These are phyloP conservation scores for Neocatenulostroma microsporum DNA, from an alignment of 2,329 filamentous ascomycete genomes.

Conservation along the genomic window DNA sequence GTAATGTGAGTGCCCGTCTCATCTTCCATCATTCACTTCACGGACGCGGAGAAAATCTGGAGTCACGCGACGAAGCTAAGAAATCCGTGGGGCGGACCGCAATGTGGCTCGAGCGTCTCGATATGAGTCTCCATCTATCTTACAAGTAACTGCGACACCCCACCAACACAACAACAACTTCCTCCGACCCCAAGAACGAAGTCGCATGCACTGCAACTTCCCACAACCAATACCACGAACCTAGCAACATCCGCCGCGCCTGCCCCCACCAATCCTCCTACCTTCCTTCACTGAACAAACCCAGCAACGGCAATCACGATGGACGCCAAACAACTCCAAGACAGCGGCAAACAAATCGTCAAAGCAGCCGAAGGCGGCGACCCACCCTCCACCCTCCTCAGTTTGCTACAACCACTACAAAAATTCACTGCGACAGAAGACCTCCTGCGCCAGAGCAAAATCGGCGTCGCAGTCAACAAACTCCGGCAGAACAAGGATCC, in stretches of 20 bases:
- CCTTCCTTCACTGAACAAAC: neutral
- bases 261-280: neutral
- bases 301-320: constrained; percentile 43
- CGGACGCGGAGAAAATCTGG: too few relatives aligned
- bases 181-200: too few relatives aligned
- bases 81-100: too few relatives aligned
- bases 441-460: constrained; percentile 80
- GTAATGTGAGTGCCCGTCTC: neutral
- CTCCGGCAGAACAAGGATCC: constrained; percentile 70
- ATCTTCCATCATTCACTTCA: neutral
- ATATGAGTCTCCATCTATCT: too few relatives aligned
- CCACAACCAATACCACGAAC: too few relatives aligned
- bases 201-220: too few relatives aligned
- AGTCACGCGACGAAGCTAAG: too few relatives aligned
- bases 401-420: constrained; percentile 70
- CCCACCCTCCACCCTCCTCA: constrained; percentile 61
- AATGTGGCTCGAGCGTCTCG: too few relatives aligned
- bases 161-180: too few relatives aligned
- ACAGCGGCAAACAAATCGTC: constrained; percentile 67
- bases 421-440: constrained; percentile 81
- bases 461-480: constrained; percentile 83
- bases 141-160: too few relatives aligned
- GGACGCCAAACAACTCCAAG: constrained; percentile 74
- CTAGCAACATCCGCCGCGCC: too few relatives aligned
- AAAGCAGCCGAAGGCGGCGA: constrained; percentile 73